Conservation (phyloP, 2,329 filamentous ascomycete genomes). For the Aspergillus udagawae region DNA sequence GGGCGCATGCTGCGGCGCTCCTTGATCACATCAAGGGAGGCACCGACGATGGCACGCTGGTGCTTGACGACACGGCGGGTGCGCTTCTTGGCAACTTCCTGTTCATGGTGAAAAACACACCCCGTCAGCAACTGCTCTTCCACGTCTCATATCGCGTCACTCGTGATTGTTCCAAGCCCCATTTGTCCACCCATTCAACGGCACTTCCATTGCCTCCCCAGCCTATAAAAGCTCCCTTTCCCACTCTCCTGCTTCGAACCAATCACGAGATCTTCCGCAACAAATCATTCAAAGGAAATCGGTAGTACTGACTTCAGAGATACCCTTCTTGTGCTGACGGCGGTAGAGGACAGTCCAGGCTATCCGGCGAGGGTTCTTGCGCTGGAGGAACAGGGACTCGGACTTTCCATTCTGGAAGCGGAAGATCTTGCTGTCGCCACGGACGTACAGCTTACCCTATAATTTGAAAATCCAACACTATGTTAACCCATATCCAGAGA, state of each 20-base stretch:
- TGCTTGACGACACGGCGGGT: conserved; percentile 96
- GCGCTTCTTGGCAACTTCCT: conserved; percentile 99
- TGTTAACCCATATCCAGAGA: conserved; percentile 22
- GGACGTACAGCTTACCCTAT: conserved; percentile 99
- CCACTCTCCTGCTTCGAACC: conserved; percentile 3
- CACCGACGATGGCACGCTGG: conserved; percentile 98
- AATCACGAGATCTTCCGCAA: conserved; percentile 11
- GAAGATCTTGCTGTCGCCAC: conserved; percentile 99
- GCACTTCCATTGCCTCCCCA: neutral
- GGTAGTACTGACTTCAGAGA: conserved; percentile 84
- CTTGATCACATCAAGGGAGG: conserved; percentile 99
- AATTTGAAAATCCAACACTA: conserved; percentile 27
- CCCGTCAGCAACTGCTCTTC: conserved; percentile 24
- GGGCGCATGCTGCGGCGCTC: conserved; percentile 93
- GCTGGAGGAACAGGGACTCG: conserved; percentile 99
- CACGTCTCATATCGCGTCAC: neutral
- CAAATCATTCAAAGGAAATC: conserved; percentile 17
- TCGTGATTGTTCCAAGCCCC: neutral
- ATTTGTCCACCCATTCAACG: neutral
- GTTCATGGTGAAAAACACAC: conserved; percentile 35
- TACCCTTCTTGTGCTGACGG: conserved; percentile 99
- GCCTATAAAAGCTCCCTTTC: neutral
- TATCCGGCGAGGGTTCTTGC: conserved; percentile 99
- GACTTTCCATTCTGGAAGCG: conserved; percentile 99
- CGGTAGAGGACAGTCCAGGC: conserved; percentile 98